phyloP scores from a whole-genome alignment of 371 early-diverging fungal species.

The Mortierella sp. region DNA sequence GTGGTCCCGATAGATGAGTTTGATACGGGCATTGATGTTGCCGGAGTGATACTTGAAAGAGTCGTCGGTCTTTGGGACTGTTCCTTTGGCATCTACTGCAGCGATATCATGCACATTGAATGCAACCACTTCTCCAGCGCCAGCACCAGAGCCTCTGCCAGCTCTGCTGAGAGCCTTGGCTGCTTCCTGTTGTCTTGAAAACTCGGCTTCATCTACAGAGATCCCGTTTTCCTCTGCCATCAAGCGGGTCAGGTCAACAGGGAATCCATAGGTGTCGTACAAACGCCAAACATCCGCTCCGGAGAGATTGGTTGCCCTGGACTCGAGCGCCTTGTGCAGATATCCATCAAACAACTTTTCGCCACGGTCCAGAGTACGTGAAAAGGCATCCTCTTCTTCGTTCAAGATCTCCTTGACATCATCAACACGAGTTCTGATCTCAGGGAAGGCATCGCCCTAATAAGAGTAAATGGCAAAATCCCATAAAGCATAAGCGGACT shows the following conservation, averaged over 20 bases:
- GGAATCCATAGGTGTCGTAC: constrained; percentile 99
- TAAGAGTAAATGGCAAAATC: too few species aligned
- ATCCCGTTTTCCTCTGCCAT: constrained; percentile 98
- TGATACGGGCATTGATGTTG: constrained; percentile 75
- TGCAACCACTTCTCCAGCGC: constrained; percentile 70
- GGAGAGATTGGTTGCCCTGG: constrained; percentile 69
- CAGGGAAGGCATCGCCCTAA: constrained; percentile 87
- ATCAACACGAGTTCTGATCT: constrained; percentile 76
- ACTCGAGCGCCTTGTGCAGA: constrained; percentile 75
- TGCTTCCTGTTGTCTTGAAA: constrained; percentile 82
- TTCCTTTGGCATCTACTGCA: constrained; percentile 78
- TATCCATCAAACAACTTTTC: constrained; percentile 93
- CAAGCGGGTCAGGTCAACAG: constrained; percentile 97
- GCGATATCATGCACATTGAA: constrained; percentile 95
- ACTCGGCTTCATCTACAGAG: constrained; percentile 87
- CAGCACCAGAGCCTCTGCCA: constrained; percentile 68
- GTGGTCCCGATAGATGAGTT: constrained; percentile 76
- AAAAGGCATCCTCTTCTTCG: constrained; percentile 97
- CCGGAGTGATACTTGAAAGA: constrained; percentile 83
- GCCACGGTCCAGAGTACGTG: constrained; percentile 98
- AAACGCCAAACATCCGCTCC: constrained; percentile 98
- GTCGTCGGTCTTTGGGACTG: constrained; percentile 92
- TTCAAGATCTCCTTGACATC: constrained; percentile 93
- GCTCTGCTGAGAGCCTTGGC: constrained; percentile 87
- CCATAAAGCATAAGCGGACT: too few species aligned